These are phyloP conservation scores for Entomortierella beljakovae DNA, from an alignment of 192 early-diverging fungal species.

Conservation along the genomic window DNA sequence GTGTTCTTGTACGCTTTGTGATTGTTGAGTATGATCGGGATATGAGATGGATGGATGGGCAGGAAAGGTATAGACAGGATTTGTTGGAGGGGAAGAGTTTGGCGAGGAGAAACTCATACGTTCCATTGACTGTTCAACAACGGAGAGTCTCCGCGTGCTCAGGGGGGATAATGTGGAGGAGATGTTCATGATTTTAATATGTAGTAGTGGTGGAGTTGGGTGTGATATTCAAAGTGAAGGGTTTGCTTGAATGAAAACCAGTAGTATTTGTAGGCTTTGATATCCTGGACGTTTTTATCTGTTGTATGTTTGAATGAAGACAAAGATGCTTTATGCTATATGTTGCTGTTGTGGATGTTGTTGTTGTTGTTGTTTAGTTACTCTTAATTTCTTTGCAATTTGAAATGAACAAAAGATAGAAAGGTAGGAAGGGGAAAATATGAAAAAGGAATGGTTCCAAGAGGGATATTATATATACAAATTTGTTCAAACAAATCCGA, in stretches of 20 bases:
- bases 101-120: conserved; percentile 28
- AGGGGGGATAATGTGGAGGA: conserved; percentile 20
- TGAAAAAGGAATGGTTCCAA: neutral
- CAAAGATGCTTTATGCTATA: neutral
- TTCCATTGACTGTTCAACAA: conserved; percentile 33
- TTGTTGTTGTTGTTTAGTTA: neutral
- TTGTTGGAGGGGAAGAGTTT: conserved; percentile 2
- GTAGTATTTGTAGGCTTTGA: neutral
- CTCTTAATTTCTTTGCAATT: neutral
- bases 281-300: neutral
- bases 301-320: neutral
- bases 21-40: conserved; percentile 4
- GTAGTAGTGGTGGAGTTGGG: neutral
- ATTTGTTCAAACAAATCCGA: neutral
- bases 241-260: neutral
- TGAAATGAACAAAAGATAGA: neutral
- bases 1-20: neutral
- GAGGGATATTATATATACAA: neutral
- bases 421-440: neutral
- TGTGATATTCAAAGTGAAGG: too few species aligned
- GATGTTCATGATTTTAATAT: conserved; percentile 2
- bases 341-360: neutral
- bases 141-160: conserved; percentile 10
- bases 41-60: conserved; percentile 19
- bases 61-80: neutral